phyloP scores from a whole-genome alignment of 2,329 filamentous ascomycete genomes.

The Penicillium sp. region DNA sequence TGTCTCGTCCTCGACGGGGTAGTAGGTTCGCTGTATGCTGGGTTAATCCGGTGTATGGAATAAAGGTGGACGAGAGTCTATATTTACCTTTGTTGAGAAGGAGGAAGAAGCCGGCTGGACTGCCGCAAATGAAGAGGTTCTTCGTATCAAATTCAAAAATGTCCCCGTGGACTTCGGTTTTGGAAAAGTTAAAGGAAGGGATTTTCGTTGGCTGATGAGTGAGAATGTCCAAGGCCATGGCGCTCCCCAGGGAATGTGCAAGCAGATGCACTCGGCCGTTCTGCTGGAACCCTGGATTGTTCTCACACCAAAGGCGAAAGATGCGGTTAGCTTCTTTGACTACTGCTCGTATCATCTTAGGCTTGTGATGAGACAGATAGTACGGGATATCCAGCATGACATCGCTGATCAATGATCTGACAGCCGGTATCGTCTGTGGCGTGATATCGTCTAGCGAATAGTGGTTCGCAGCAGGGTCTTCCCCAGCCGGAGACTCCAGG shows the following conservation, averaged over 20 bases:
- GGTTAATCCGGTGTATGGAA: too few relatives aligned
- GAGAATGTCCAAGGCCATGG: constrained; percentile 86
- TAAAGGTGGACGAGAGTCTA: too few relatives aligned
- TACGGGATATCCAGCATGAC: constrained; percentile 98
- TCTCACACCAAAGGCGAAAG: constrained; percentile 88
- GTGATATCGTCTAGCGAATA: constrained; percentile 81
- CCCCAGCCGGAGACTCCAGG: constrained; percentile 45
- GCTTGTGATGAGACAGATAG: constrained; percentile 91
- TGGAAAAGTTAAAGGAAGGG: constrained; percentile 41
- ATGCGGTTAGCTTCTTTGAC: constrained; percentile 87
- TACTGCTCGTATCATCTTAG: constrained; percentile 84
- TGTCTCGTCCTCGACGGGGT: constrained; percentile 65
- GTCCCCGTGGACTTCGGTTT: constrained; percentile 38
- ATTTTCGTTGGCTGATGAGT: constrained; percentile 74
- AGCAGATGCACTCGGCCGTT: constrained; percentile 82
- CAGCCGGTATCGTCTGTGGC: constrained; percentile 75
- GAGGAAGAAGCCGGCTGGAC: constrained; percentile 85
- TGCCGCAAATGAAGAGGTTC: constrained; percentile 81
- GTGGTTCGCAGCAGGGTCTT: constrained; percentile 50
- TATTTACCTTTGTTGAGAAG: constrained; percentile 65
- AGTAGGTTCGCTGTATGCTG: constrained; percentile 54
- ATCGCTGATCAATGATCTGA: constrained; percentile 89
- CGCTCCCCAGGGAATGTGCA: constrained; percentile 85
- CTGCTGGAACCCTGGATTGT: constrained; percentile 77
- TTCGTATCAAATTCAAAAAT: constrained; percentile 87